Conservation (phyloP, 495 filamentous ascomycete species). For the Lasiosphaeris hirsuta region DNA sequence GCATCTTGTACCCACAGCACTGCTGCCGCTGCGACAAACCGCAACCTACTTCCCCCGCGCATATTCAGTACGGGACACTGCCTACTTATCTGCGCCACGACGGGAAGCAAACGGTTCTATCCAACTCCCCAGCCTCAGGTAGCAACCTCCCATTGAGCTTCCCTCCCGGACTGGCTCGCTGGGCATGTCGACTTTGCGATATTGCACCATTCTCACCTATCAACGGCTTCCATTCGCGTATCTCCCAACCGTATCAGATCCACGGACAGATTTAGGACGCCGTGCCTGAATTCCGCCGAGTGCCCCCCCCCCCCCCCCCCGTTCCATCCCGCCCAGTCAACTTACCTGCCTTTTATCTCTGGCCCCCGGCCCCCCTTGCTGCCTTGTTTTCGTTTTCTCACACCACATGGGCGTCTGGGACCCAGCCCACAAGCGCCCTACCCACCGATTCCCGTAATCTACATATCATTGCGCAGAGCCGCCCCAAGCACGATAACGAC, state of each 20-base stretch:
- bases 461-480: slow-evolving; percentile 29
- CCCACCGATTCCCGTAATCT: slow-evolving; percentile 7
- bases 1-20: too few species aligned
- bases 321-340: slow-evolving; percentile 11
- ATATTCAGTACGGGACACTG: neutral
- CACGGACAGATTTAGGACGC: slow-evolving; percentile 28
- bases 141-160: neutral
- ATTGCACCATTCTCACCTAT: slow-evolving; percentile 28
- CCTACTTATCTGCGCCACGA: slow-evolving; percentile 29
- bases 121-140: slow-evolving; percentile 14
- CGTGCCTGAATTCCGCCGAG: slow-evolving; percentile 30
- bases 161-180: neutral
- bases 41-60: slow-evolving; percentile 13
- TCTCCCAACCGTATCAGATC: slow-evolving; percentile 26
- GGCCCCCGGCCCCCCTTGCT: slow-evolving; percentile 21
- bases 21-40: neutral
- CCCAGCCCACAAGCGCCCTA: slow-evolving; percentile 14
- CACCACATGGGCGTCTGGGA: slow-evolving; percentile 21
- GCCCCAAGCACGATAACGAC: slow-evolving; percentile 20
- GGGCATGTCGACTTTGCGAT: slow-evolving; percentile 22
- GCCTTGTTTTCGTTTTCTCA: slow-evolving; percentile 19
- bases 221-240: slow-evolving; percentile 13
- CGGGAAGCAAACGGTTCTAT: slow-evolving; percentile 24
- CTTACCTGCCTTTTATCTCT: slow-evolving; percentile 29
- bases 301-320: slow-evolving; percentile 17